These are phyloP conservation scores for Aulographum hederae DNA, from an alignment of 2,329 filamentous ascomycete species.

Conservation along the genomic window DNA sequence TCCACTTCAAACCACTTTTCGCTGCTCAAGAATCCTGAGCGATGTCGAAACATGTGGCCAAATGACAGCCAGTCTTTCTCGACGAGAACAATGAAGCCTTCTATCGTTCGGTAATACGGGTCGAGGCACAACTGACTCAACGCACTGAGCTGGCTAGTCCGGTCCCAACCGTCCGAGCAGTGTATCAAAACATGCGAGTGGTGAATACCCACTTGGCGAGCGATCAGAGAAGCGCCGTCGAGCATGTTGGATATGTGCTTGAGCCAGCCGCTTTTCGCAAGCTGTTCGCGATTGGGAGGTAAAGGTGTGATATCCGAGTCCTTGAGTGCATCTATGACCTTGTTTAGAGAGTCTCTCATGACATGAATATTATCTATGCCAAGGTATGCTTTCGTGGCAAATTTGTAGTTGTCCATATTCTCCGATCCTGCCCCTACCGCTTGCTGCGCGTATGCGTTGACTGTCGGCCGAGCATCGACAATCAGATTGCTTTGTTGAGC, in stretches of 20 bases:
- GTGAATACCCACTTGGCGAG: conserved; percentile 72
- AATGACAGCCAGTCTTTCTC: conserved; percentile 98
- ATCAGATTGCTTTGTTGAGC: conserved; percentile 90
- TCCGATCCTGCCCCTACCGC: conserved; percentile 85
- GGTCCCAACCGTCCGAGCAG: conserved; percentile 97
- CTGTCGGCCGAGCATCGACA: conserved; percentile 81
- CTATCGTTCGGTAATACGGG: conserved; percentile 83
- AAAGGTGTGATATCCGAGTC: conserved; percentile 77
- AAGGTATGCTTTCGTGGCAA: conserved; percentile 77
- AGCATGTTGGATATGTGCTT: conserved; percentile 74
- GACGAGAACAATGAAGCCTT: conserved; percentile 84
- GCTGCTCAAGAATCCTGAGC: conserved; percentile 71
- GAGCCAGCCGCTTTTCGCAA: conserved; percentile 77
- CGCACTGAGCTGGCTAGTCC: conserved; percentile 85
- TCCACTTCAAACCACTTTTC: conserved; percentile 91
- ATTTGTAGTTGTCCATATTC: conserved; percentile 94
- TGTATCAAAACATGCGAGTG: conserved; percentile 94
- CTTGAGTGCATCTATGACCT: conserved; percentile 76
- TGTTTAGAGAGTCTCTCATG: conserved; percentile 81
- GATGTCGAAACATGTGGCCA: conserved; percentile 90
- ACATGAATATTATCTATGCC: conserved; percentile 98
- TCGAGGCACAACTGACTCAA: conserved; percentile 86
- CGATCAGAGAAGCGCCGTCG: conserved; percentile 69
- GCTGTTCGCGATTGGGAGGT: conserved; percentile 61
- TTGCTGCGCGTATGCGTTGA: conserved; percentile 92